A percentile compares a stretch with the other conserved stretches of the same genome.
These are phyloP conservation scores for Cryptomeria japonica DNA, from an alignment of 75 land plant species.

Conservation along the genomic window DNA sequence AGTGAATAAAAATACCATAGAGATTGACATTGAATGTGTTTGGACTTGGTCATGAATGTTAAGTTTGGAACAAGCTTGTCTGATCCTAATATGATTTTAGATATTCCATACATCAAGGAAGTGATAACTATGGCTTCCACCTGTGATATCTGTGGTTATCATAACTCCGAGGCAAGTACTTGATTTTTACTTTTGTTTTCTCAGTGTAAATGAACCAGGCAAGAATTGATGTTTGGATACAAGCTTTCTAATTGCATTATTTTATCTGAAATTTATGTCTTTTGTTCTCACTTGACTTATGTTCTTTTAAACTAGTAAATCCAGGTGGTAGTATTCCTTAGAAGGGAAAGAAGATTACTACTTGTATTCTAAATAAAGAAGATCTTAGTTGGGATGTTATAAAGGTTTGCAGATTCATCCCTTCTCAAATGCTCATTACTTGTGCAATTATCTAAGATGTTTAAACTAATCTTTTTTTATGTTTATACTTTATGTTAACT, in stretches of 20 bases:
- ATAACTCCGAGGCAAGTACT: slow-evolving; percentile 85
- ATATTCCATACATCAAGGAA: slow-evolving; percentile 96
- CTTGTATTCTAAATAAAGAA: slow-evolving; percentile 44
- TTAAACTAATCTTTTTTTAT: background rate
- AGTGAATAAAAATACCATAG: background rate
- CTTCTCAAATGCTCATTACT: no score
- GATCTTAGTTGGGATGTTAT: slow-evolving; percentile 94
- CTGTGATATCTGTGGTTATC: slow-evolving; percentile 95
- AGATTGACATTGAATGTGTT: background rate
- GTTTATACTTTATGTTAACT: background rate
- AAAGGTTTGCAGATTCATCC: slow-evolving; percentile 70
- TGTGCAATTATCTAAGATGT: background rate
- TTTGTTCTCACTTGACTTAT: background rate
- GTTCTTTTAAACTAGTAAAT: slow-evolving; percentile 59
- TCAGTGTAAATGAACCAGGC: background rate
- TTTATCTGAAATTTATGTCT: background rate
- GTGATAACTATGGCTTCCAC: slow-evolving; percentile 95
- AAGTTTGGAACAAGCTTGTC: background rate
- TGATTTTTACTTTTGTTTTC: background rate
- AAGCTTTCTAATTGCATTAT: background rate
- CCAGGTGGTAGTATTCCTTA: slow-evolving; percentile 89
- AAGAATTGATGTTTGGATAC: background rate
- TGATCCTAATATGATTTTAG: slow-evolving; percentile 26
- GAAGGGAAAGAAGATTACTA: slow-evolving; percentile 81
- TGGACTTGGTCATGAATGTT: background rate